Evolutionary conservation across 202 grass and related monocot species (phyloP), one percentile per base, ranked within the genome.

Genomic region (Alloteropsis angusta): DNA sequence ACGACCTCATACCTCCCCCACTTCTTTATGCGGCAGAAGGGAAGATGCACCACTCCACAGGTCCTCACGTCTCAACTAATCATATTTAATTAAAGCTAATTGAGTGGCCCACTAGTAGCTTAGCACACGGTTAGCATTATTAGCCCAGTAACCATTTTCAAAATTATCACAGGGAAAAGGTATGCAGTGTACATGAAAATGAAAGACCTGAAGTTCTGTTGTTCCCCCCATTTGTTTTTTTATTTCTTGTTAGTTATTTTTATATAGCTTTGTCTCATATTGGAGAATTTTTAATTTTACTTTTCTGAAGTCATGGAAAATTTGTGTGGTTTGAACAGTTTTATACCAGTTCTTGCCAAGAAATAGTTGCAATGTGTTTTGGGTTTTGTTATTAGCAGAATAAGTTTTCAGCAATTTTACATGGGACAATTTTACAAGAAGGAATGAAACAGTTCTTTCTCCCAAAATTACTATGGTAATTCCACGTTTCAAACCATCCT

Each of bases 1-100:
- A 85, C 48, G 65, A 88, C 77, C 19, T 49, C 21, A 65, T 56
- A 71, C 48, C 65, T 76, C n/a, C 57, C 62, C 47, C 63, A 37
- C 70, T 65, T n/a, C n/a, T n/a, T n/a, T n/a, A n/a, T 81, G 42
- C 30, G 9, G 12, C 52, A 79, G n/a, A 19, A 79, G 48, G 50
- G 42, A 65, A 79, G 72, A 39, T 70, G 57, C 12, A 58, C 17
- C 65, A 34, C 28, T 57, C 64, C 64, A 57, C 48, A 55, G 34
- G 52, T 9, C 13, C 58, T 41, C 70, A 67, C 47, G 76, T 79
- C 76, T 76, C 71, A 84, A 43, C 59, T 60, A 56, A 42, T 44
- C 72, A 45, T 25, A 62, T 71, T 71, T 53, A 53, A 53, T 49
- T 6, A 49, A 61, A 34, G 26, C 0, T 49, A 49, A 69, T n/a